Evolutionary conservation across 768 basidiomycete genomes (phyloP).

Genomic region (Daedaleopsis nitida): DNA sequence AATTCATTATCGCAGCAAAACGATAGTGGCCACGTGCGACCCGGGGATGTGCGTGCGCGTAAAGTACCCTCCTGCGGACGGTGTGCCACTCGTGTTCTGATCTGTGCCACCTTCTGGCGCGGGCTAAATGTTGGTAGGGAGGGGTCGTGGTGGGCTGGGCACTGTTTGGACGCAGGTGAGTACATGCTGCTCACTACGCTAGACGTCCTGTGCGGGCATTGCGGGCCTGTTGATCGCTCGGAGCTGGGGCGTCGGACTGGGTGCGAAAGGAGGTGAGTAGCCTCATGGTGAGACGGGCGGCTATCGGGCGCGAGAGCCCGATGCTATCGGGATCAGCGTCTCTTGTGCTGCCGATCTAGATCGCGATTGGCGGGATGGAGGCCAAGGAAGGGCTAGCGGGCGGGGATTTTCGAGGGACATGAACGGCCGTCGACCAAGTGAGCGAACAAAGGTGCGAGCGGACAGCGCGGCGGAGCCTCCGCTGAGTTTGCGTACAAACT

Average conservation of each 20-base stretch:
- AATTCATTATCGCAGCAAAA: conserved; percentile 13
- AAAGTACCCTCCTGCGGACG: background rate
- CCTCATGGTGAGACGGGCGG: conserved; percentile 14
- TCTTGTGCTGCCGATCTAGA: conserved; percentile 19
- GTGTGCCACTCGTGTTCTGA: conserved; percentile 17
- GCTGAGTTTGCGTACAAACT: conserved; percentile 10
- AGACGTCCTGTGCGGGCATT: background rate
- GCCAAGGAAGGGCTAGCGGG: conserved; percentile 1
- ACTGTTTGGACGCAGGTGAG: background rate
- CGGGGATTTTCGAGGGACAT: background rate
- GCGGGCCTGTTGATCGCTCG: background rate
- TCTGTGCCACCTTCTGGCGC: conserved; percentile 12
- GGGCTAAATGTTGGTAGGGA: background rate
- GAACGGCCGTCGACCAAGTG: background rate
- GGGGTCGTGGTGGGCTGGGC: background rate
- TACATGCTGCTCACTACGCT: no score
- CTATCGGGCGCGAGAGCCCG: conserved; percentile 13
- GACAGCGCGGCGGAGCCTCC: background rate
- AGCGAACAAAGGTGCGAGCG: conserved; percentile 17
- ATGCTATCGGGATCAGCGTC: conserved; percentile 15
- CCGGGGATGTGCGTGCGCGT: background rate
- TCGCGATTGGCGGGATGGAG: conserved; percentile 12
- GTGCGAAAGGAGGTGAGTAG: conserved; percentile 19
- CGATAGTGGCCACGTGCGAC: background rate
- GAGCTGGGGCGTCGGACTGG: conserved; percentile 8